Conservation (phyloP, 2,329 filamentous ascomycete species). For the Neobulgaria alba region DNA sequence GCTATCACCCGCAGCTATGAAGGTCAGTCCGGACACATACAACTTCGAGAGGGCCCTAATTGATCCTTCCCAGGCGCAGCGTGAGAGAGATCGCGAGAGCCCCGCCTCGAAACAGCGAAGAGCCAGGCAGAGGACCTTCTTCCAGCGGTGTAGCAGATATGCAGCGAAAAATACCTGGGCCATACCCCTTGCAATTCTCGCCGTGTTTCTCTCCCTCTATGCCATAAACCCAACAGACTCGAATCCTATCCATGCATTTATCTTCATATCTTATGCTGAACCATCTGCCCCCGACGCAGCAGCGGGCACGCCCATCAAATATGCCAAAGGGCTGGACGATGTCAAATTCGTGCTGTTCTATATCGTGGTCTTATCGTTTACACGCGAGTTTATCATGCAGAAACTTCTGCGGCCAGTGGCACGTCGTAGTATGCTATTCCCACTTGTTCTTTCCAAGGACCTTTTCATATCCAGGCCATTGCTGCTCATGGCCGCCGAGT, state of each 20-base stretch:
- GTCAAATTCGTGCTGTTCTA: slow-evolving; percentile 85
- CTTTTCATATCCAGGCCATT: too few relatives aligned
- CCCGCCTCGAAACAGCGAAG: slow-evolving; percentile 28
- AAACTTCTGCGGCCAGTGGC: slow-evolving; percentile 73
- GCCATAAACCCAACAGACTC: slow-evolving; percentile 65
- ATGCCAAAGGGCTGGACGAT: slow-evolving; percentile 83
- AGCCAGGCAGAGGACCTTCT: slow-evolving; percentile 26
- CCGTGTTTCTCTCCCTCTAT: slow-evolving; percentile 58
- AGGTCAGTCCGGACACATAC: slow-evolving; percentile 18
- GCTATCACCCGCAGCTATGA: slow-evolving; percentile 30
- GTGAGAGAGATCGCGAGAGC: slow-evolving; percentile 25
- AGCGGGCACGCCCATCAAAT: slow-evolving; percentile 50
- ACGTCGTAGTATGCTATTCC: slow-evolving; percentile 46
- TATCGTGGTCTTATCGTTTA: slow-evolving; percentile 80
- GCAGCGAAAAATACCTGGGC: slow-evolving; percentile 51
- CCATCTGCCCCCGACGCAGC: slow-evolving; percentile 34
- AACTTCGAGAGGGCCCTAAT: slow-evolving; percentile 2
- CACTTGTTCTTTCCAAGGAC: too few relatives aligned
- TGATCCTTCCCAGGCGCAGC: slow-evolving; percentile 18
- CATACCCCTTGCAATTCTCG: slow-evolving; percentile 59
- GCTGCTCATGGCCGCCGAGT: too few relatives aligned
- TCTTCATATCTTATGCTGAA: slow-evolving; percentile 83
- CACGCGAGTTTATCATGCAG: slow-evolving; percentile 93
- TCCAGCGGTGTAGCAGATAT: slow-evolving; percentile 38
- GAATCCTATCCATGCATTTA: slow-evolving; percentile 71